Conservation (phyloP, 139 green algal species). For the Chlorella sp. region DNA sequence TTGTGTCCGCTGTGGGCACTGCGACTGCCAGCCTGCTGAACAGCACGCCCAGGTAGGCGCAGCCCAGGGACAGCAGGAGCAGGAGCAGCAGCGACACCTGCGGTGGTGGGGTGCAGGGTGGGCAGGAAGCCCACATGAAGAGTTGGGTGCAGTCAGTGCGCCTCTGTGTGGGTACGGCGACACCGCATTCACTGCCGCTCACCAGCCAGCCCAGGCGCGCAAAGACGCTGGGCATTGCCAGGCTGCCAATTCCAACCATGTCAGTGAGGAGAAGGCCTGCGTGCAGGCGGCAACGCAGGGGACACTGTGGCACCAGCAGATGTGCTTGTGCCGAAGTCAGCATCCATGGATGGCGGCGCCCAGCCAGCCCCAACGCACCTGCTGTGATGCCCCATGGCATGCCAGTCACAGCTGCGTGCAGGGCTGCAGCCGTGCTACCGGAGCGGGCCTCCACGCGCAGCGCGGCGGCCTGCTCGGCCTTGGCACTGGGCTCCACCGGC, state of each 20-base stretch:
- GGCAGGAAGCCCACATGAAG: too few species aligned
- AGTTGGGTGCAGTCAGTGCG: too few species aligned
- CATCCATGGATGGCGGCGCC: background rate
- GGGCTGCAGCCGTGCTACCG: background rate
- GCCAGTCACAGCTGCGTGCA: background rate
- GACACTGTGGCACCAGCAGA: too few species aligned
- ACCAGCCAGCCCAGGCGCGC: slow-evolving; percentile 49
- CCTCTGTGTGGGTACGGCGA: too few species aligned
- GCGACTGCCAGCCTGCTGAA: slow-evolving; percentile 39
- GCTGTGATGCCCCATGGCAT: slow-evolving; percentile 10
- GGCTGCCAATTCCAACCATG: slow-evolving; percentile 55
- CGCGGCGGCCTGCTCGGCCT: background rate
- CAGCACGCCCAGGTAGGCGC: slow-evolving; percentile 48
- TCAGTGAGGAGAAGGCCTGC: slow-evolving; percentile 33
- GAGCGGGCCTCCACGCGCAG: background rate
- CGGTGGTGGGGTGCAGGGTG: too few species aligned
- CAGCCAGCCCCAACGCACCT: background rate
- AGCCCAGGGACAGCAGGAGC: slow-evolving; percentile 26
- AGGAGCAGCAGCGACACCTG: background rate
- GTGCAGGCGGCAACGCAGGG: background rate
- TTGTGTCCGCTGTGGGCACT: slow-evolving; percentile 34
- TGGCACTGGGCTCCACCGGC: background rate
- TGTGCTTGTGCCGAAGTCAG: background rate
- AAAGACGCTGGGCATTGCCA: slow-evolving; percentile 41
- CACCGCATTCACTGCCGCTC: slow-evolving; percentile 22